Conservation (phyloP, 306 rosid genomes). For the Dryas drummondii region DNA sequence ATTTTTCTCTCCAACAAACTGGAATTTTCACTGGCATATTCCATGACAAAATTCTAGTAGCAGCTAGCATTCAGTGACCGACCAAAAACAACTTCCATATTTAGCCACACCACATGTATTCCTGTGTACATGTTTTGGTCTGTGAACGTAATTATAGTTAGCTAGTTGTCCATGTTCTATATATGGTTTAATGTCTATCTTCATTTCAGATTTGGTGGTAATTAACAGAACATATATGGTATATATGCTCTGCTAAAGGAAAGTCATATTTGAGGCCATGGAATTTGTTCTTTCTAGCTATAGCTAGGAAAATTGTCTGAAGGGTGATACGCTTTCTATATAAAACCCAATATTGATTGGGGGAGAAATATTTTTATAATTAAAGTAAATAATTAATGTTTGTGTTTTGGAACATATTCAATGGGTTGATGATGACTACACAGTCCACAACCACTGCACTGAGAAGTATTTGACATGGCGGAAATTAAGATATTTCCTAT, state of each 20-base stretch:
- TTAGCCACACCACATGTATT: background rate
- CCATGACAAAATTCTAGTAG: background rate
- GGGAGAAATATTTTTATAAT: too few species aligned
- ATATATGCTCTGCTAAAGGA: background rate
- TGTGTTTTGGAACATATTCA: background rate
- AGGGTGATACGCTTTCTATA: background rate
- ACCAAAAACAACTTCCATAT: background rate
- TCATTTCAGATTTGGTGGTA: background rate
- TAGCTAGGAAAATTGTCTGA: background rate
- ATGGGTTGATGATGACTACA: too few species aligned
- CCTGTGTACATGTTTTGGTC: background rate
- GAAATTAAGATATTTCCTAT: too few species aligned
- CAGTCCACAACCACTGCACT: too few species aligned
- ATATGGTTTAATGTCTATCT: too few species aligned
- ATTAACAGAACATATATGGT: background rate
- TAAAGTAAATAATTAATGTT: background rate
- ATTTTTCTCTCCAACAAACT: background rate
- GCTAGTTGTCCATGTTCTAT: background rate
- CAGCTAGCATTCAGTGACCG: background rate
- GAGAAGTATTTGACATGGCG: too few species aligned
- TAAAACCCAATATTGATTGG: background rate
- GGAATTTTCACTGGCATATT: slow-evolving; percentile 20
- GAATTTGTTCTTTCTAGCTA: background rate
- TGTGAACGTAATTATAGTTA: background rate
- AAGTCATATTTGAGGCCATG: background rate